A percentile compares a stretch with the other conserved stretches of the same genome.
Evolutionary conservation across 371 early-diverging fungal species (phyloP).

Genomic region (Mucor irregularis): DNA sequence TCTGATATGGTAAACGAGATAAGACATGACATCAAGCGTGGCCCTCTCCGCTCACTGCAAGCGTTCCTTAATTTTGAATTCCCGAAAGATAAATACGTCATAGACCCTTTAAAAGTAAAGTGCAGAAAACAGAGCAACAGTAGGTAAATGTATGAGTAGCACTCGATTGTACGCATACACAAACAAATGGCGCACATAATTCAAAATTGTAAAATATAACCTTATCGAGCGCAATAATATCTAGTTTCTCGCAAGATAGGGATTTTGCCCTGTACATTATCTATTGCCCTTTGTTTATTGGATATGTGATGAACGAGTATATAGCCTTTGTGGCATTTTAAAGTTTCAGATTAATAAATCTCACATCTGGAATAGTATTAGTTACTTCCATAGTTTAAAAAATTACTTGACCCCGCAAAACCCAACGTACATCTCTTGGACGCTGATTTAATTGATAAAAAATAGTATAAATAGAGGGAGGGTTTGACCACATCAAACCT

Average conservation of each 20-base stretch:
- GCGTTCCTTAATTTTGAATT: neutral
- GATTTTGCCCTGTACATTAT: too few relatives aligned
- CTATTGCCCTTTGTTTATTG: too few relatives aligned
- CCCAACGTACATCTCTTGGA: neutral
- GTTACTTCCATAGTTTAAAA: neutral
- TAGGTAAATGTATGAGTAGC: too few relatives aligned
- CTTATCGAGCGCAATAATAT: too few relatives aligned
- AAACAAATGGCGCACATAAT: too few relatives aligned
- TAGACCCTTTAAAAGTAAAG: neutral
- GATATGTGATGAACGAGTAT: too few relatives aligned
- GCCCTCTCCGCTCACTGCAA: neutral
- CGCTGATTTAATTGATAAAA: neutral
- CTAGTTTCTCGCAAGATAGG: too few relatives aligned
- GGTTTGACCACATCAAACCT: neutral
- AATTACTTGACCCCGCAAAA: neutral
- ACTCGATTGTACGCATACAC: too few relatives aligned
- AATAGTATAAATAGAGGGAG: neutral
- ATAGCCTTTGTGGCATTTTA: too few relatives aligned
- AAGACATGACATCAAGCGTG: neutral
- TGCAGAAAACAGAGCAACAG: too few relatives aligned
- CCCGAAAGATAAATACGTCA: neutral
- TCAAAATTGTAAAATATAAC: neutral
- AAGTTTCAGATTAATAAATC: conserved; percentile 3
- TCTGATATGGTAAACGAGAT: conserved; percentile 2
- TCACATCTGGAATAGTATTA: neutral